phyloP scores from a whole-genome alignment of 139 green algal species.

The Chara braunii region DNA sequence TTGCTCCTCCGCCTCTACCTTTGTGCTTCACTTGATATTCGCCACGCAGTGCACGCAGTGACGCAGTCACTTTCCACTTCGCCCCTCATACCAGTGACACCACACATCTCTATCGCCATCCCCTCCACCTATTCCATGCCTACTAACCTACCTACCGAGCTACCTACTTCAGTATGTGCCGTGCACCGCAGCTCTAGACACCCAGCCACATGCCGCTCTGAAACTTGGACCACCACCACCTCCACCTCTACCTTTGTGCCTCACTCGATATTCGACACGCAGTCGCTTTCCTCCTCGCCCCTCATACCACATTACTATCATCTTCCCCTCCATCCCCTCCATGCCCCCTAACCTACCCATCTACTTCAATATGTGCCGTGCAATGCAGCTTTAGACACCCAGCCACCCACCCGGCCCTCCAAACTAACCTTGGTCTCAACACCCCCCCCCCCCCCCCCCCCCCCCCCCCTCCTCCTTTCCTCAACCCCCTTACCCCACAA shows the following conservation, averaged over 20 bases:
- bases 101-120: neutral
- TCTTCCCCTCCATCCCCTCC: no score
- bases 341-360: no score
- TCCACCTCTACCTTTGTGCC: neutral
- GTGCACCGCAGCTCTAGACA: neutral
- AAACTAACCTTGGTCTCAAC: no score
- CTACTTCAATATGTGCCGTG: no score
- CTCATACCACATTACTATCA: neutral
- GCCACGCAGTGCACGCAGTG: no score
- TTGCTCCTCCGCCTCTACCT: neutral
- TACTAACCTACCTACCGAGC: neutral
- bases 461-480: neutral
- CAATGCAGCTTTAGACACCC: no score
- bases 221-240: neutral
- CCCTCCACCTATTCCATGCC: neutral
- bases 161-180: neutral
- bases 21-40: neutral
- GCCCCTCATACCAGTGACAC: neutral
- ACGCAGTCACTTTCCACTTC: neutral
- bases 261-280: neutral
- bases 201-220: neutral
- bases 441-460: neutral
- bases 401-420: no score
- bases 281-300: neutral
- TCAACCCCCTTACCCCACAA: neutral